Percentiles rank a stretch among this genome's conserved stretches.
These are phyloP conservation scores for Rhynchospora pubera DNA, from an alignment of 176 grass and related monocot genomes.

Conservation along the genomic window DNA sequence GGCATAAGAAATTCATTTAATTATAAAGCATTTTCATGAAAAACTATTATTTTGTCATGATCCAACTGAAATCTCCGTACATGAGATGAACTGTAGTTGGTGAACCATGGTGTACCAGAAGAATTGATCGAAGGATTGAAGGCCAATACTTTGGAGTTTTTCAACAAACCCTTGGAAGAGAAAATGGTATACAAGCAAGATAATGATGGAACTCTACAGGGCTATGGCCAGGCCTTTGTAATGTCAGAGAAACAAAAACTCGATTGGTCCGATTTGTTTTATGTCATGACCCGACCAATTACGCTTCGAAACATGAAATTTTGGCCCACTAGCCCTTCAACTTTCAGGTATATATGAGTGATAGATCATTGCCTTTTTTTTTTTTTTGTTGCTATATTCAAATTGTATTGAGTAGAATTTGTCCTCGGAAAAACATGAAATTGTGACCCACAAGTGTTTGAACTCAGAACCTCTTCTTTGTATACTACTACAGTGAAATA, in stretches of 20 bases:
- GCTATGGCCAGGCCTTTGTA: slow-evolving; percentile 48
- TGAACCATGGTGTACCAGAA: slow-evolving; percentile 44
- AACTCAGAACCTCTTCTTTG: no score
- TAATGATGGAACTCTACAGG: slow-evolving; percentile 30
- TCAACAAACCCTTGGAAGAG: slow-evolving; percentile 32
- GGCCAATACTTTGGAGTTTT: slow-evolving; percentile 20
- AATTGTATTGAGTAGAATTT: no score
- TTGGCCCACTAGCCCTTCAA: slow-evolving; percentile 29
- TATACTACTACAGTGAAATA: no score
- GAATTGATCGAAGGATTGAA: slow-evolving; percentile 35
- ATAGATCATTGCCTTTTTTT: no score
- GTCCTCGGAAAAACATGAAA: no score
- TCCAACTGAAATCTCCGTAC: background rate
- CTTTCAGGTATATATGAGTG: slow-evolving; percentile 37
- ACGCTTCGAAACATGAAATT: slow-evolving; percentile 31
- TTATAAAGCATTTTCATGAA: background rate
- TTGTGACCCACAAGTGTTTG: no score
- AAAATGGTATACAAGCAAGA: slow-evolving; percentile 28
- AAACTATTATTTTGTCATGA: background rate
- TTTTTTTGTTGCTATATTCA: no score
- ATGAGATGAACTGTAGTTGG: slow-evolving; percentile 9
- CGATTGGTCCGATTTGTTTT: slow-evolving; percentile 42
- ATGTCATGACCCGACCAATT: slow-evolving; percentile 22
- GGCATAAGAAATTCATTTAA: background rate
- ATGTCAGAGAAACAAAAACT: slow-evolving; percentile 41